Percentiles rank a stretch among this genome's conserved stretches.
These are phyloP conservation scores for Backusella parvicylindrica DNA, from an alignment of 192 early-diverging fungal genomes.

Conservation along the genomic window DNA sequence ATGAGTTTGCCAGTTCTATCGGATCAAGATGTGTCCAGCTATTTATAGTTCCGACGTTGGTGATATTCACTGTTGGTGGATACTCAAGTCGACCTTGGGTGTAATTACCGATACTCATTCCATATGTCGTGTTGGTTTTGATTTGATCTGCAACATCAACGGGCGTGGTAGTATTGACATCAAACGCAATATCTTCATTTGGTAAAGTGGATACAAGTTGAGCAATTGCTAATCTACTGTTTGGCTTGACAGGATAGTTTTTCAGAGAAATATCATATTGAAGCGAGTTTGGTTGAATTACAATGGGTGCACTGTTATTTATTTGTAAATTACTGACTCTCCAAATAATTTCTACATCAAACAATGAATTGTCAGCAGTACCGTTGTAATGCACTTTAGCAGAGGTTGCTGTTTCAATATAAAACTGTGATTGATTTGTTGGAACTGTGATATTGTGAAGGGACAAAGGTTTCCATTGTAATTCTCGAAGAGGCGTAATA, in stretches of 20 bases:
- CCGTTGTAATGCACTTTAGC: conserved; percentile 17
- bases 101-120: conserved; percentile 30
- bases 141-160: conserved; percentile 20
- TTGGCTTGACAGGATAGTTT: conserved; percentile 7
- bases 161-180: conserved; percentile 34
- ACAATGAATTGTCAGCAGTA: not conserved
- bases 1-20: not conserved
- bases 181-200: not conserved
- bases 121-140: conserved; percentile 31
- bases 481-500: conserved; percentile 18
- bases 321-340: conserved; percentile 27
- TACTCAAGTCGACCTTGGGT: conserved; percentile 36
- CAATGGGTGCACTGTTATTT: conserved; percentile 25
- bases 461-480: conserved; percentile 19
- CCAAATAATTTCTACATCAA: conserved; percentile 10
- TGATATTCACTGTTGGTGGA: conserved; percentile 12
- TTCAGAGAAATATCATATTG: conserved; percentile 31
- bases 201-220: conserved; percentile 15
- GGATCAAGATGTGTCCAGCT: conserved; percentile 8
- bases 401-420: conserved; percentile 17
- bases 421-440: conserved; percentile 7
- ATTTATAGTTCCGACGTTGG: not conserved
- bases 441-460: conserved; percentile 23
- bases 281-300: conserved; percentile 29
- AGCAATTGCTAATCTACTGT: conserved; percentile 16